Conservation (phyloP, 176 grass and related monocot species). For the Tuctoria greenei region DNA sequence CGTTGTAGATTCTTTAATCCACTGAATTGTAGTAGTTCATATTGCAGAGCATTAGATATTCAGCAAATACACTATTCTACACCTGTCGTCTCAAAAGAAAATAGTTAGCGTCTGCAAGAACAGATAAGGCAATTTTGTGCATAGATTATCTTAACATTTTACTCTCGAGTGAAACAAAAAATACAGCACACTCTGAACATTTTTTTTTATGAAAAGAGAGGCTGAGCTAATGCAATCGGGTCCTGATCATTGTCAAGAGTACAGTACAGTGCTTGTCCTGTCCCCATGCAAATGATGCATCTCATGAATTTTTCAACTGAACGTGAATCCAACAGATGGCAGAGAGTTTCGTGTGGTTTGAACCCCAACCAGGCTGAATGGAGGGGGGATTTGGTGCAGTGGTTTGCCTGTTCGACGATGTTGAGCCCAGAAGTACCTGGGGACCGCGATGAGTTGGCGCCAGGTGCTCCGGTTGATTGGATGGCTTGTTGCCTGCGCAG, state of each 20-base stretch:
- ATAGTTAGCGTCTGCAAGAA: not conserved
- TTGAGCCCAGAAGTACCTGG: not conserved
- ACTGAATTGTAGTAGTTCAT: not conserved
- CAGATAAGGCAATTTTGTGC: constrained; percentile 24
- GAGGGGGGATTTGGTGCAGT: not conserved
- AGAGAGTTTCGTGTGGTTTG: not conserved
- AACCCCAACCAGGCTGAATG: not conserved
- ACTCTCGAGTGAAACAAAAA: not conserved
- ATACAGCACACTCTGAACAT: not conserved
- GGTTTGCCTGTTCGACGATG: constrained; percentile 9
- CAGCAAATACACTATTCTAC: not conserved
- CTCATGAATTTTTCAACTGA: not conserved
- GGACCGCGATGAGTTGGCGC: constrained; percentile 20
- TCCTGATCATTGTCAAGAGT: not conserved
- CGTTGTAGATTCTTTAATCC: constrained; percentile 7
- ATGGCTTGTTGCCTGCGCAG: not conserved
- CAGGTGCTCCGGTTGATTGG: not conserved
- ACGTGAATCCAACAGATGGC: not conserved
- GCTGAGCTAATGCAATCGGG: not conserved
- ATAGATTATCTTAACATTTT: not conserved
- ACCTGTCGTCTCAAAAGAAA: not conserved
- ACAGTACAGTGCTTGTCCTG: not conserved
- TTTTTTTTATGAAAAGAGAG: not conserved
- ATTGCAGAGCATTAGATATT: constrained; percentile 16
- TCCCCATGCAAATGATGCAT: not conserved